Evolutionary conservation across 208 protist genomes (phyloP), one percentile per base, ranked within the genome.

Genomic region (Wallacemonas sp.): DNA sequence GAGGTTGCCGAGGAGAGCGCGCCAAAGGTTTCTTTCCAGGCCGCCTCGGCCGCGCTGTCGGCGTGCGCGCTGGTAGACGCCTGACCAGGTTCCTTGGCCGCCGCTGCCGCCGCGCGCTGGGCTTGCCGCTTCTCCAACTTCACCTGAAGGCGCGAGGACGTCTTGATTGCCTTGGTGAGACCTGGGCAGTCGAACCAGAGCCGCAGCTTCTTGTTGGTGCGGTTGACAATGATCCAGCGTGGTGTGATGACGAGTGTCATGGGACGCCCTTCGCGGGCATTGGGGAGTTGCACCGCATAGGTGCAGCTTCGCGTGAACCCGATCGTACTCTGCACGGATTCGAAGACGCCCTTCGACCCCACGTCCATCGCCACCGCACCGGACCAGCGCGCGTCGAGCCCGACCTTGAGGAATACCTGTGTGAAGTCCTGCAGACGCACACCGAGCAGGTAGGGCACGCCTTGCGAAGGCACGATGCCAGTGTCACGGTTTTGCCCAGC

Each of bases 171-270:
- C 46, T 58, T 62, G 9, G 42, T 46, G 24, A 81, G 69, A 1
- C 61, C 72, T 6, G 81, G 69, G 54, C 73, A 87, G 55, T 73
- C 75, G 29, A 89, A 82, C 48, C 81, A 66, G 29, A 93, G 54
- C 34, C 75, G 74, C 53, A 93, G 71, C 6, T 79, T 80, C 39
- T 85, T 81, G 54, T 55, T 70, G 1, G 82, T 88, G 68, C 77
- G 72, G 73, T 93, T 93, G 48, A 85, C 63, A 59, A 93, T 75
- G 12, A 91, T 73, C 87, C 87, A 93, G 2, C 87, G 79, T 30
- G 87, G 79, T 9, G 84, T 91, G 71, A 93, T 69, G 34, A 82
- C 66, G 13, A 93, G 33, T 24, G 86, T 75, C 41, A 87, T 69
- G 21, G 87, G 87, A 42, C 66, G 76, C 17, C 81, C 83, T 45